A percentile compares a stretch with the other conserved stretches of the same genome.
phyloP scores from a whole-genome alignment of 2,329 filamentous ascomycete species.

The Colletotrichum musicola region DNA sequence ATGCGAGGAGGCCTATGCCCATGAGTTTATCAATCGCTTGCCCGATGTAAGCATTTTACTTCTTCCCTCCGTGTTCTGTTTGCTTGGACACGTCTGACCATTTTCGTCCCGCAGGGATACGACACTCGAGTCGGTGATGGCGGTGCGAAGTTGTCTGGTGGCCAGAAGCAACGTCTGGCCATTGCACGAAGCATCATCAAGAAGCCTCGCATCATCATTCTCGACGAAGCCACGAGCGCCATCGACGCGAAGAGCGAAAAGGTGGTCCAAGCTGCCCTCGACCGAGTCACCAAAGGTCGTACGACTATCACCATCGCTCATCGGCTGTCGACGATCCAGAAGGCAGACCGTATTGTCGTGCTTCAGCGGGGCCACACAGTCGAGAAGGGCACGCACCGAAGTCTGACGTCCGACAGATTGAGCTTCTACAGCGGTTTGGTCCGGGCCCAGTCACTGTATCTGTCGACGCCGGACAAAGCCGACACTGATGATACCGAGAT shows the following conservation, averaged over 20 bases:
- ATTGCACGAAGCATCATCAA: conserved; percentile 73
- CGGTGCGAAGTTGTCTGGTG: conserved; percentile 71
- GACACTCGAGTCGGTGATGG: conserved; percentile 69
- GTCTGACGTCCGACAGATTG: conserved; percentile 37
- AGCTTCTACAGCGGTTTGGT: conserved; percentile 44
- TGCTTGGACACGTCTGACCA: neutral
- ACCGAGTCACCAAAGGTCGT: conserved; percentile 37
- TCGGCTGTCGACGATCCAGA: conserved; percentile 45
- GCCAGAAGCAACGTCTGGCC: conserved; percentile 72
- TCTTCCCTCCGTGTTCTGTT: neutral
- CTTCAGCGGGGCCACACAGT: conserved; percentile 60
- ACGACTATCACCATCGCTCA: conserved; percentile 45
- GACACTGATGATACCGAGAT: neutral
- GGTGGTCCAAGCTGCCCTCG: conserved; percentile 53
- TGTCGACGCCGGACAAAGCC: conserved; percentile 9
- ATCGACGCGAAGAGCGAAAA: conserved; percentile 51
- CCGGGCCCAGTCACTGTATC: conserved; percentile 41
- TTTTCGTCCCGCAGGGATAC: conserved; percentile 54
- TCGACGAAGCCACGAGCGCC: conserved; percentile 73
- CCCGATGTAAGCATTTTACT: conserved; percentile 50
- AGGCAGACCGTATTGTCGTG: conserved; percentile 54
- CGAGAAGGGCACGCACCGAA: conserved; percentile 47
- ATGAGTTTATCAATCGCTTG: conserved; percentile 65
- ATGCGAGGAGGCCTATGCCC: conserved; percentile 64
- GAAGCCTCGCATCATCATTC: conserved; percentile 71